A percentile compares a stretch with the other conserved stretches of the same genome.
Evolutionary conservation across 148 eudicot species (phyloP).

Genomic region (Heliosperma pusillum): DNA sequence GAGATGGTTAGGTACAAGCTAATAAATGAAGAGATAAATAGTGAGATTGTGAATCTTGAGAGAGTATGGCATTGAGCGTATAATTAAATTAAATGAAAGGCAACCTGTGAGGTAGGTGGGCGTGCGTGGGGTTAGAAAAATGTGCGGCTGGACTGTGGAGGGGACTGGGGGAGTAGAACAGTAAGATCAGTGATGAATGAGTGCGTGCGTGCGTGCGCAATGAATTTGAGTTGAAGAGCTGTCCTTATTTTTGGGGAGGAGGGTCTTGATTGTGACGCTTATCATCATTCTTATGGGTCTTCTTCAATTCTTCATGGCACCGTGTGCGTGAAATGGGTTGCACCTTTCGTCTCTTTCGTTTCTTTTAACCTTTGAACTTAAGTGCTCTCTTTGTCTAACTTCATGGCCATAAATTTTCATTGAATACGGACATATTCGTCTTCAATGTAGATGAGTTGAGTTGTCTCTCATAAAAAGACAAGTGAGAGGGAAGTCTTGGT

Average conservation of each 20-base stretch:
- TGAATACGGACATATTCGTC: too few species aligned
- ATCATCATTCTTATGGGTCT: slow-evolving; percentile 9
- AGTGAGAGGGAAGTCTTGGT: too few species aligned
- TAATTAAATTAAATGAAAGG: background rate
- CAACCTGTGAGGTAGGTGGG: slow-evolving; percentile 10
- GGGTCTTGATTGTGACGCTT: slow-evolving; percentile 4
- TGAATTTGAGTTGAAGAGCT: slow-evolving; percentile 21
- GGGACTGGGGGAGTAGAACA: background rate
- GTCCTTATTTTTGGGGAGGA: slow-evolving; percentile 15
- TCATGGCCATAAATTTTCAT: too few species aligned
- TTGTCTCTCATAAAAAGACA: too few species aligned
- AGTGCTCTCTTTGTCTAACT: too few species aligned
- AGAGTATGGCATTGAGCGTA: background rate
- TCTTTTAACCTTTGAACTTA: too few species aligned
- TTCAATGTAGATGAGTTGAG: too few species aligned
- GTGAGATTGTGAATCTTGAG: background rate
- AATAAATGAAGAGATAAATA: background rate
- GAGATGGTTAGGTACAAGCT: background rate
- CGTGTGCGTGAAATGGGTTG: slow-evolving; percentile 10
- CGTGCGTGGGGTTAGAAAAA: slow-evolving; percentile 19
- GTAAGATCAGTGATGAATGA: background rate
- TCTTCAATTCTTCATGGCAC: background rate
- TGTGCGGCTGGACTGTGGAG: slow-evolving; percentile 20
- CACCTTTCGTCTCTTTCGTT: background rate
- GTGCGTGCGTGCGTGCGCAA: slow-evolving; percentile 25